phyloP scores from a whole-genome alignment of 1,139 yeast genomes.

The Pichia sp. region DNA sequence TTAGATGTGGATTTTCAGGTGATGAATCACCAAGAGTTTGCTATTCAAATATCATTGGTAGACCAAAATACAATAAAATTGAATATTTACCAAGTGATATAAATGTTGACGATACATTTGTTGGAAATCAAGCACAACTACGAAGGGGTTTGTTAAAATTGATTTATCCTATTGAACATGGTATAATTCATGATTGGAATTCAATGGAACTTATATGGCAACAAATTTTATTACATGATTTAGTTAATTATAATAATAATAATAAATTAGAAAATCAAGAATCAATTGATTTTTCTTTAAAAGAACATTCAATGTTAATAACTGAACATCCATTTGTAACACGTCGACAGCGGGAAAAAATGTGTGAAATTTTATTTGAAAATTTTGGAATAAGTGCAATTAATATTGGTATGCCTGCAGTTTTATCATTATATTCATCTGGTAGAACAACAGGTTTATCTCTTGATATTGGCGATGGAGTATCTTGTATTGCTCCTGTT shows the following conservation, averaged over 20 bases:
- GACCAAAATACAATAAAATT: constrained; percentile 75
- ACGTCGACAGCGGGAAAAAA: constrained; percentile 56
- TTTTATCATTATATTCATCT: constrained; percentile 75
- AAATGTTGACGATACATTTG: constrained; percentile 50
- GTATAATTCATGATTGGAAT: constrained; percentile 77
- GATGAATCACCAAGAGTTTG: constrained; percentile 66
- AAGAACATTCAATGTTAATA: constrained; percentile 82
- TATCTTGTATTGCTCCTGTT: constrained; percentile 80
- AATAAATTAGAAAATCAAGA: not conserved
- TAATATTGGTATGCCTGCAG: constrained; percentile 79
- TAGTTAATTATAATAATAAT: constrained; percentile 14
- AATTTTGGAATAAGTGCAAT: constrained; percentile 81
- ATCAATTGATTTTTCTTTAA: constrained; percentile 12
- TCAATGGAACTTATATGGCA: constrained; percentile 55
- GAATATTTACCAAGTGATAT: constrained; percentile 70
- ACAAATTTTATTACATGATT: constrained; percentile 22
- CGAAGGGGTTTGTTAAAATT: constrained; percentile 68
- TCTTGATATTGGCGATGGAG: constrained; percentile 89
- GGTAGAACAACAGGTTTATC: constrained; percentile 92
- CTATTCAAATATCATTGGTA: constrained; percentile 55
- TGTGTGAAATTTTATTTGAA: constrained; percentile 78
- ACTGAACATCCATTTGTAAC: constrained; percentile 92
- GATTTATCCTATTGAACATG: constrained; percentile 72
- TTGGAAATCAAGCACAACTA: constrained; percentile 71
- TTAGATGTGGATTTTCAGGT: constrained; percentile 92